Evolutionary conservation across 2,329 filamentous ascomycete genomes (phyloP).

Genomic region (Zasmidium angulare): DNA sequence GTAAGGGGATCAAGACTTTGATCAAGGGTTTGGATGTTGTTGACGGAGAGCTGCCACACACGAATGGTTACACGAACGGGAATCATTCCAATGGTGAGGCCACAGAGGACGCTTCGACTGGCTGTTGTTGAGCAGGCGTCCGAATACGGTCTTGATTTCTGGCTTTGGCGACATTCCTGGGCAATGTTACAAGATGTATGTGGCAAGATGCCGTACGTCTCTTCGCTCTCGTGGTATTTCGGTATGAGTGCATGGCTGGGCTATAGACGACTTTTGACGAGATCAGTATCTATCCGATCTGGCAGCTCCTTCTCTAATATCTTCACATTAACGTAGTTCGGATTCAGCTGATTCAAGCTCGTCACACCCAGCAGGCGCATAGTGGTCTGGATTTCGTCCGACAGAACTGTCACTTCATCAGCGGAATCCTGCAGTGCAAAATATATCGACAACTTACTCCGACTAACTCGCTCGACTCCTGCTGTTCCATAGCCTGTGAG

Average conservation of each 20-base stretch:
- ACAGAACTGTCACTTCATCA: slow-evolving; percentile 34
- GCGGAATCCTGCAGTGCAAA: background rate
- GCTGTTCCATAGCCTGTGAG: slow-evolving; percentile 57
- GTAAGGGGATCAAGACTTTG: no score
- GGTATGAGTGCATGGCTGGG: background rate
- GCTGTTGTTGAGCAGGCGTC: no score
- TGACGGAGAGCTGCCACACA: no score
- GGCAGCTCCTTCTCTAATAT: background rate
- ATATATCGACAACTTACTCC: slow-evolving; percentile 5
- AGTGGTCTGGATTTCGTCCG: slow-evolving; percentile 62
- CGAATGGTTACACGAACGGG: no score
- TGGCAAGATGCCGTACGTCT: no score
- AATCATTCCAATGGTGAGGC: no score
- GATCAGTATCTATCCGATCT: background rate
- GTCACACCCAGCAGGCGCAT: slow-evolving; percentile 65
- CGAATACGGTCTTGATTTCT: no score
- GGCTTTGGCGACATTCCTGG: no score
- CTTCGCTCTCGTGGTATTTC: no score
- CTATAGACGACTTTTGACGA: background rate
- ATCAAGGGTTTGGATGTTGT: no score
- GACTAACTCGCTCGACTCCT: slow-evolving; percentile 44
- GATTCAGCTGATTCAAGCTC: slow-evolving; percentile 57
- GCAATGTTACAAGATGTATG: no score
- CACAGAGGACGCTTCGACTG: no score
- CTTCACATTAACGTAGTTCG: slow-evolving; percentile 27